phyloP scores from a whole-genome alignment of 2,329 filamentous ascomycete genomes.

The Chrysoporthe puriensis region DNA sequence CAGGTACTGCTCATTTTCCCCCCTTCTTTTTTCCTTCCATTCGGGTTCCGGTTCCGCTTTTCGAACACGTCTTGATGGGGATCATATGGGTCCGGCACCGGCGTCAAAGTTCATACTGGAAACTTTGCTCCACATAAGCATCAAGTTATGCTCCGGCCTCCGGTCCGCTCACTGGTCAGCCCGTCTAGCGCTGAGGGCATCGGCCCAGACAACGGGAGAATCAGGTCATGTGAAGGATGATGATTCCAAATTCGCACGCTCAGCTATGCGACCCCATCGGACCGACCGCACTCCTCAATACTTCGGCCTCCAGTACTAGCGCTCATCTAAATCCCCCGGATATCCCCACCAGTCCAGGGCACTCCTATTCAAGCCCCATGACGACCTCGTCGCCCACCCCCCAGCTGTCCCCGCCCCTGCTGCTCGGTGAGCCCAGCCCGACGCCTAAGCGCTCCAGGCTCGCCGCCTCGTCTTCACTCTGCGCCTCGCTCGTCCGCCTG shows the following conservation, averaged over 20 bases:
- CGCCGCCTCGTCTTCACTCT: slow-evolving; percentile 47
- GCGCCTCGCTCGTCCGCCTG: slow-evolving; percentile 47
- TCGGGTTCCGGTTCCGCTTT: too few relatives aligned
- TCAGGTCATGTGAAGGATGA: background rate
- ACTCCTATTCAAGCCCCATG: slow-evolving; percentile 74
- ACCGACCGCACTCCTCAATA: background rate
- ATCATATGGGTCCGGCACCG: background rate
- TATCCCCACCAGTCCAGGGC: background rate
- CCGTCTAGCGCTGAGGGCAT: background rate
- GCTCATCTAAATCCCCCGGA: background rate
- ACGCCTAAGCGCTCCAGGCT: slow-evolving; percentile 48
- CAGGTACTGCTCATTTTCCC: too few relatives aligned
- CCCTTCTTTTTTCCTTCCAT: too few relatives aligned
- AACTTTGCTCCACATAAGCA: background rate
- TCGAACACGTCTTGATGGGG: background rate
- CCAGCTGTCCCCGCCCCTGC: slow-evolving; percentile 57
- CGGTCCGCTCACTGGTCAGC: background rate
- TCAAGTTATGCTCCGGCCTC: background rate
- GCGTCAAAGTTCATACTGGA: too few relatives aligned
- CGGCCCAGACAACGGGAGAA: background rate
- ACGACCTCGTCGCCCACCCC: slow-evolving; percentile 82
- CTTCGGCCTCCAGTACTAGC: background rate
- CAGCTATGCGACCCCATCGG: background rate
- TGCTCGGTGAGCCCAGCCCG: slow-evolving; percentile 3
- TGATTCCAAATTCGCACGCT: background rate